A percentile compares a stretch with the other conserved stretches of the same genome.
phyloP scores from a whole-genome alignment of 495 filamentous ascomycete species.

The Aspergillus funiculosus region DNA sequence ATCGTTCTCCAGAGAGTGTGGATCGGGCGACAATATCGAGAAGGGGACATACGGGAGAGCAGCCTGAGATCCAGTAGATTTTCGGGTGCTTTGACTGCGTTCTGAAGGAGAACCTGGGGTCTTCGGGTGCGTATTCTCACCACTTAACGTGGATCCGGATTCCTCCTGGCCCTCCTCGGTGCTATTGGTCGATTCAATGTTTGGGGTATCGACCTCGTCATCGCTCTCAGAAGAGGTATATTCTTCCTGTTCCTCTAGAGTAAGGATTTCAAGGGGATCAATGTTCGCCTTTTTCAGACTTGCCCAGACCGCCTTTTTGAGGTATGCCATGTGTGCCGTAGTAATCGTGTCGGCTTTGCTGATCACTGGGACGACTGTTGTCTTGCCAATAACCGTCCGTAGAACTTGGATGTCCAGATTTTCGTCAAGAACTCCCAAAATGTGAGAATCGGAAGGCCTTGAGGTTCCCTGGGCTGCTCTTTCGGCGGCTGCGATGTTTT shows the following conservation, averaged over 20 bases:
- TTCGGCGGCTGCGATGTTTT: conserved; percentile 67
- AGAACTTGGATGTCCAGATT: conserved; percentile 88
- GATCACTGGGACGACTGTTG: conserved; percentile 91
- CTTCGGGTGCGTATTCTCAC: conserved; percentile 22
- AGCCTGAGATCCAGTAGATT: conserved; percentile 21
- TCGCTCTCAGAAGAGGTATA: conserved; percentile 56
- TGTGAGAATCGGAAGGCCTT: conserved; percentile 42
- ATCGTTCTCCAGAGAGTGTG: conserved; percentile 65
- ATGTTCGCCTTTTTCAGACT: conserved; percentile 80
- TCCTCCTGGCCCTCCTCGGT: conserved; percentile 36
- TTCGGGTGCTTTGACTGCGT: conserved; percentile 25
- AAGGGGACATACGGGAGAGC: conserved; percentile 59
- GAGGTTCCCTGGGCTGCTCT: conserved; percentile 50
- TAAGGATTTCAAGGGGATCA: conserved; percentile 82
- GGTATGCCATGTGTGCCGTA: conserved; percentile 81
- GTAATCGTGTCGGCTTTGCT: conserved; percentile 97
- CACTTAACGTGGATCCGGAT: conserved; percentile 12
- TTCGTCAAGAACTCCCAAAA: conserved; percentile 69
- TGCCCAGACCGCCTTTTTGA: conserved; percentile 86
- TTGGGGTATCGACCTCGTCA: conserved; percentile 48
- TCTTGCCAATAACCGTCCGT: conserved; percentile 85
- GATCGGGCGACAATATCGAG: conserved; percentile 89
- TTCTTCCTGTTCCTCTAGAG: conserved; percentile 67
- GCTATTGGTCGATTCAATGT: conserved; percentile 16
- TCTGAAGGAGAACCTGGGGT: conserved; percentile 36